These are phyloP conservation scores for Mortierella sp. DNA, from an alignment of 371 early-diverging fungal species.

Conservation along the genomic window DNA sequence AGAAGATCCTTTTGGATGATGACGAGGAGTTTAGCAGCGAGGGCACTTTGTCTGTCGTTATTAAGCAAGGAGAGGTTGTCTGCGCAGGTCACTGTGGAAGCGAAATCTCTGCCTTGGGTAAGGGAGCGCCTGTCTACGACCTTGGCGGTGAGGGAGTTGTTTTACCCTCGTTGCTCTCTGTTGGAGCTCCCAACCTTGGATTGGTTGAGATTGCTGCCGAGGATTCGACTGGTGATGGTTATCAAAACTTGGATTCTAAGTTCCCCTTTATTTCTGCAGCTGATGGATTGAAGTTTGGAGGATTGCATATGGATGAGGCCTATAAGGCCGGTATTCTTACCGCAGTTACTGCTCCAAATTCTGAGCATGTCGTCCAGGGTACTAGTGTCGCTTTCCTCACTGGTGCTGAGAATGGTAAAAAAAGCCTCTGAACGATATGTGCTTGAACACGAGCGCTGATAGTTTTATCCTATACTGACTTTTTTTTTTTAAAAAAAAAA, in stretches of 20 bases:
- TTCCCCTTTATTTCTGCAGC: slow-evolving; percentile 58
- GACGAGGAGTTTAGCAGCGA: slow-evolving; percentile 25
- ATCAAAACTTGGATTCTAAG: slow-evolving; percentile 13
- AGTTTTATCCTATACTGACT: neutral
- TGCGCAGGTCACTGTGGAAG: slow-evolving; percentile 69
- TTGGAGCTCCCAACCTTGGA: slow-evolving; percentile 61
- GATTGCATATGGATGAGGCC: slow-evolving; percentile 69
- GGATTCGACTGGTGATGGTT: slow-evolving; percentile 66
- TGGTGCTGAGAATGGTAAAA: slow-evolving; percentile 58
- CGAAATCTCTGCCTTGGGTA: slow-evolving; percentile 30
- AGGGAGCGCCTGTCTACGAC: slow-evolving; percentile 45
- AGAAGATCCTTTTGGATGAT: slow-evolving; percentile 38
- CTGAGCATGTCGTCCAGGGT: slow-evolving; percentile 60
- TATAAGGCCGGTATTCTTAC: slow-evolving; percentile 73
- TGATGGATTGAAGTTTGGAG: slow-evolving; percentile 73
- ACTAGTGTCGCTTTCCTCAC: slow-evolving; percentile 70
- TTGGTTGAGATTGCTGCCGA: slow-evolving; percentile 71
- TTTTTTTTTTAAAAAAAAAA: slow-evolving; percentile 3
- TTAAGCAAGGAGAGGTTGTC: slow-evolving; percentile 62
- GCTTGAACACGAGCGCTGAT: neutral
- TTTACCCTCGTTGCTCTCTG: slow-evolving; percentile 61
- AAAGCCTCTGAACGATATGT: neutral
- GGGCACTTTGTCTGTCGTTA: slow-evolving; percentile 57
- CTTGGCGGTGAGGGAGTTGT: slow-evolving; percentile 52
- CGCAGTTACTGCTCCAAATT: slow-evolving; percentile 66